Conservation (phyloP, 495 filamentous ascomycete genomes). For the Talaromyces nanjingensis region DNA sequence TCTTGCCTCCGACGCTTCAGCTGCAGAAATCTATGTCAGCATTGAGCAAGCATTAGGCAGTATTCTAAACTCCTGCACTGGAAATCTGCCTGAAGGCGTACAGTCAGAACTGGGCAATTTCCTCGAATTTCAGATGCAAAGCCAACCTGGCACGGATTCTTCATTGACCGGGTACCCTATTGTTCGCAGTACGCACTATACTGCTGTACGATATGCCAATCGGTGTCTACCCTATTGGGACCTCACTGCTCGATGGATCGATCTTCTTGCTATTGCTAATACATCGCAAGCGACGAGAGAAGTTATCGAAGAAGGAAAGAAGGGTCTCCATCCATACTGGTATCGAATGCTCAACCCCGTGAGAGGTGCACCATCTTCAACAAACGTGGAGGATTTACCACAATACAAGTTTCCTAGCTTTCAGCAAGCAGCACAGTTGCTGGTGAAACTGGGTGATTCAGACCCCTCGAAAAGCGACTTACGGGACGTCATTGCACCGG, state of each 20-base stretch:
- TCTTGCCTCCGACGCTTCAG: conserved; percentile 70
- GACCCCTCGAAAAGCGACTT: conserved; percentile 10
- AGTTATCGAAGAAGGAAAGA: conserved; percentile 81
- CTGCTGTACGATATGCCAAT: conserved; percentile 84
- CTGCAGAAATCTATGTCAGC: conserved; percentile 69
- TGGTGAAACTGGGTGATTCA: conserved; percentile 12
- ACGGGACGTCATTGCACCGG: conserved; percentile 43
- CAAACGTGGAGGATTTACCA: conserved; percentile 17
- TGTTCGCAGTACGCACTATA: conserved; percentile 65
- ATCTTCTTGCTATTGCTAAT: conserved; percentile 69
- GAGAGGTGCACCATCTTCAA: conserved; percentile 12
- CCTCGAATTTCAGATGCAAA: conserved; percentile 60
- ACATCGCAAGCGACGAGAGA: conserved; percentile 61
- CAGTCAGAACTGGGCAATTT: conserved; percentile 48
- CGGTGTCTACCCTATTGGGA: conserved; percentile 77
- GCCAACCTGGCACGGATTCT: conserved; percentile 42
- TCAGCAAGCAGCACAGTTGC: conserved; percentile 25
- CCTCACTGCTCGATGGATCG: conserved; percentile 75
- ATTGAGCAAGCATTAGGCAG: conserved; percentile 84
- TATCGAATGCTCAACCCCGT: conserved; percentile 57
- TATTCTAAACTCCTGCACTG: conserved; percentile 54
- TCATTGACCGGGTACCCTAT: conserved; percentile 31
- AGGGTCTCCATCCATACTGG: conserved; percentile 80
- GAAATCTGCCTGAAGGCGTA: conserved; percentile 35
- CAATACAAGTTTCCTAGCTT: conserved; percentile 43